Conservation (phyloP, 345 rosid genomes). For the Lumnitzera racemosa region DNA sequence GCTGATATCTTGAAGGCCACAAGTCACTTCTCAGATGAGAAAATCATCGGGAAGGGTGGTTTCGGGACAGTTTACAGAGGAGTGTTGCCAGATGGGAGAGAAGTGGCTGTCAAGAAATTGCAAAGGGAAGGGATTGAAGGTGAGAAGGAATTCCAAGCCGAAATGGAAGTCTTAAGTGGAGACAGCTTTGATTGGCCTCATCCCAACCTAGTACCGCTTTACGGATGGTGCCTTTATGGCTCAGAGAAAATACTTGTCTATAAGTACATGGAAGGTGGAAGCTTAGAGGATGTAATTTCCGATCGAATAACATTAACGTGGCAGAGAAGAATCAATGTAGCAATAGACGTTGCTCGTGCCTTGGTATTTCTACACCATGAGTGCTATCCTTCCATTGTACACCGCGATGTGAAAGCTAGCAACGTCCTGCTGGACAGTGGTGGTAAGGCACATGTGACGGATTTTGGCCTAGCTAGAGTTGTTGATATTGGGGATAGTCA, state of each 20-base stretch:
- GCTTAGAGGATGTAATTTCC: conserved; percentile 68
- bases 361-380: conserved; percentile 83
- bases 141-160: conserved; percentile 78
- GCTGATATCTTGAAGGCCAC: conserved; percentile 83
- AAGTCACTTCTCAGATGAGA: conserved; percentile 55
- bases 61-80: conserved; percentile 81
- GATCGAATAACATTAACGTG: conserved; percentile 56
- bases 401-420: conserved; percentile 94
- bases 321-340: conserved; percentile 50
- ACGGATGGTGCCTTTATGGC: conserved; percentile 85
- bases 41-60: conserved; percentile 85
- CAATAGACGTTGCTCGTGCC: conserved; percentile 66
- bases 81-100: conserved; percentile 68
- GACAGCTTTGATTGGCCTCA: conserved; percentile 85
- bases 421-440: conserved; percentile 66
- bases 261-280: conserved; percentile 87
- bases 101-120: conserved; percentile 87
- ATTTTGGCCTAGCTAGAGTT: conserved; percentile 83
- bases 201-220: conserved; percentile 79
- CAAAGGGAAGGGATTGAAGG: conserved; percentile 83
- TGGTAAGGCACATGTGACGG: conserved; percentile 76
- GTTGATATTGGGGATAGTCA: conserved; percentile 70
- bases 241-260: conserved; percentile 75
- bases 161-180: conserved; percentile 86
- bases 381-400: conserved; percentile 81